Conservation (phyloP, 306 rosid genomes). For the Cucurbita argyrosperma region DNA sequence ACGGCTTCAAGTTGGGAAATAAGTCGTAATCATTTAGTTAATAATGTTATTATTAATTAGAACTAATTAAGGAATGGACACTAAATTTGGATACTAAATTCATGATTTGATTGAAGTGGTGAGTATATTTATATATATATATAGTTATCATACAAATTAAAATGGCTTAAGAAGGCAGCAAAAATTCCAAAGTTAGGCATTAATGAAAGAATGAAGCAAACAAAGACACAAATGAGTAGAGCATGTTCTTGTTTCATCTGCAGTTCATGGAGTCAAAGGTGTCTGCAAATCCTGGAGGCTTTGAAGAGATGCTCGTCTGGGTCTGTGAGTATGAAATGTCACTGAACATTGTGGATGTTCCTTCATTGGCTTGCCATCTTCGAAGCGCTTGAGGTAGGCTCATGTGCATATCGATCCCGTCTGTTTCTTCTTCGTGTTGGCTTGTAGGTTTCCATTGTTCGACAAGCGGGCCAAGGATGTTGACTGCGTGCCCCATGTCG, state of each 20-base stretch:
- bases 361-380: constrained; percentile 93
- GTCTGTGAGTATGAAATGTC: constrained; percentile 51
- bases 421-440: constrained; percentile 52
- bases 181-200: constrained; percentile 1
- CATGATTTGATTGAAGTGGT: not conserved
- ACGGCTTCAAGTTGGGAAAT: too few species aligned
- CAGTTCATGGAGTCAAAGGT: constrained; percentile 64
- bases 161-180: not conserved
- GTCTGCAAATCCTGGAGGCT: constrained; percentile 63
- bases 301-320: constrained; percentile 73
- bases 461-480: constrained; percentile 60
- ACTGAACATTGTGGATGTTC: constrained; percentile 56
- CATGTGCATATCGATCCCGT: constrained; percentile 61
- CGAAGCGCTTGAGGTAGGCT: constrained; percentile 69
- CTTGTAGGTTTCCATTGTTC: constrained; percentile 67
- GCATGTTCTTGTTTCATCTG: constrained; percentile 22
- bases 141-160: not conserved
- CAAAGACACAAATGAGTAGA: not conserved
- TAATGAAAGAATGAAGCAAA: constrained; percentile 8
- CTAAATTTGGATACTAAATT: too few species aligned
- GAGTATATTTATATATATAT: not conserved
- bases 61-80: too few species aligned
- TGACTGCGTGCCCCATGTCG: constrained; percentile 84
- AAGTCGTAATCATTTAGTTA: too few species aligned
- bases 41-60: too few species aligned